A percentile compares a stretch with the other conserved stretches of the same genome.
Evolutionary conservation across 352 stramenopile genomes (phyloP).

Genomic region (Globisporangium rhizosaccharum): DNA sequence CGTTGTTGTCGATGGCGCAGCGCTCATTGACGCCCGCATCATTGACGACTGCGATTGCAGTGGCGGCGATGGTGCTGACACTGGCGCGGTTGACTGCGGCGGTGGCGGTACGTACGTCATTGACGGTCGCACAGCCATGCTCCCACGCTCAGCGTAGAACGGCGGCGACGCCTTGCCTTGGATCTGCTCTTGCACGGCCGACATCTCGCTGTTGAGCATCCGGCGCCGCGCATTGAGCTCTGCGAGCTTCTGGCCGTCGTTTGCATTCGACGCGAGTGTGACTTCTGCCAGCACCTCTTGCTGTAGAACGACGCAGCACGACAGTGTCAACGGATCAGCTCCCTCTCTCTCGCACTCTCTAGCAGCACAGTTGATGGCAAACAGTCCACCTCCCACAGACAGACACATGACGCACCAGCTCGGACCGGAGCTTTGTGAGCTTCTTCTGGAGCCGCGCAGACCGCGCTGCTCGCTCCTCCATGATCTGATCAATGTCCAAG

Average conservation of each 20-base stretch:
- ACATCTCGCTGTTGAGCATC: slow-evolving; percentile 73
- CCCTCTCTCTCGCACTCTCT: background rate
- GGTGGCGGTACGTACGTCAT: slow-evolving; percentile 5
- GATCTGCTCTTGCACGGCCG: slow-evolving; percentile 47
- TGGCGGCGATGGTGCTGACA: slow-evolving; percentile 5
- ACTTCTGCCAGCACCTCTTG: slow-evolving; percentile 66
- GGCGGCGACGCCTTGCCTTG: slow-evolving; percentile 18
- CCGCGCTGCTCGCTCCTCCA: slow-evolving; percentile 35
- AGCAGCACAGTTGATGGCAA: background rate
- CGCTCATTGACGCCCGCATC: background rate
- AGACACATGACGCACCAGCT: slow-evolving; percentile 21
- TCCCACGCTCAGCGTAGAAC: slow-evolving; percentile 18
- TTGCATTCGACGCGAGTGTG: slow-evolving; percentile 45
- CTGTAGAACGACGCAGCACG: slow-evolving; percentile 10
- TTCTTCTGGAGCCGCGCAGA: slow-evolving; percentile 39
- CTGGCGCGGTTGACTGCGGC: background rate
- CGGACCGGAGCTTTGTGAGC: slow-evolving; percentile 33
- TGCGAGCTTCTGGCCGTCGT: slow-evolving; percentile 37
- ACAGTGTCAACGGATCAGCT: background rate
- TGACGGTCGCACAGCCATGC: slow-evolving; percentile 27
- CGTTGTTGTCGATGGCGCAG: background rate
- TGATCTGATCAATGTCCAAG: slow-evolving; percentile 44
- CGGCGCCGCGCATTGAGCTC: slow-evolving; percentile 50
- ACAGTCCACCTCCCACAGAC: background rate
- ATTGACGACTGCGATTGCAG: background rate